Evolutionary conservation across 2,329 filamentous ascomycete species (phyloP).

Genomic region (Hypoxylon rubiginosum): DNA sequence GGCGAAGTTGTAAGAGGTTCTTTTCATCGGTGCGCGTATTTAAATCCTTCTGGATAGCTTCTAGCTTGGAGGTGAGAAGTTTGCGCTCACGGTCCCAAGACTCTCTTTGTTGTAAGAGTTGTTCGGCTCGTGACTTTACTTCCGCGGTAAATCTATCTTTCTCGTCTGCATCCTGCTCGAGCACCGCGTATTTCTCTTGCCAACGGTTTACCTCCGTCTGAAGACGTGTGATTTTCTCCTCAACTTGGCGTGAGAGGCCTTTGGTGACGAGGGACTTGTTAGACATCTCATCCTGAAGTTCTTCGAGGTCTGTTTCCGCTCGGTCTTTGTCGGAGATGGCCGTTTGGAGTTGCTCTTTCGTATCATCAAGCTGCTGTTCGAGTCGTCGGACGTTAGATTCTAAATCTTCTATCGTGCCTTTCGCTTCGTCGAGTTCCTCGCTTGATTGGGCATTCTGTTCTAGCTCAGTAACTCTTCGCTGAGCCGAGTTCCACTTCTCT

Average conservation of each 20-base stretch:
- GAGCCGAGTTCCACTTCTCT: slow-evolving; percentile 69
- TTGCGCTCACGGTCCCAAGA: slow-evolving; percentile 55
- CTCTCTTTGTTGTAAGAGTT: slow-evolving; percentile 60
- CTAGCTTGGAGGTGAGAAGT: slow-evolving; percentile 64
- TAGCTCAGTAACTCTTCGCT: slow-evolving; percentile 65
- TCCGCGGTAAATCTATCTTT: slow-evolving; percentile 62
- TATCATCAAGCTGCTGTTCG: slow-evolving; percentile 67
- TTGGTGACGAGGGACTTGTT: slow-evolving; percentile 84
- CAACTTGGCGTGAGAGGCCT: slow-evolving; percentile 79
- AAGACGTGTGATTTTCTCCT: slow-evolving; percentile 76
- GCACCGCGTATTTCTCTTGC: slow-evolving; percentile 61
- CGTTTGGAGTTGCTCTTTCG: slow-evolving; percentile 67
- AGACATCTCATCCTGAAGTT: slow-evolving; percentile 81
- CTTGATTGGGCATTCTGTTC: slow-evolving; percentile 68
- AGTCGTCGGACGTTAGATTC: slow-evolving; percentile 67
- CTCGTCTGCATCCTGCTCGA: slow-evolving; percentile 65
- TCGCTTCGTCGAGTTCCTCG: slow-evolving; percentile 68
- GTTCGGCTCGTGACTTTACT: slow-evolving; percentile 60
- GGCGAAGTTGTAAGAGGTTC: slow-evolving; percentile 75
- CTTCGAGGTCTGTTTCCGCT: slow-evolving; percentile 71
- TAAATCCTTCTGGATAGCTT: slow-evolving; percentile 71
- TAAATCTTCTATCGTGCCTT: slow-evolving; percentile 70
- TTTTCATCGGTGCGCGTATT: slow-evolving; percentile 74
- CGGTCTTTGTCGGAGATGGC: slow-evolving; percentile 68
- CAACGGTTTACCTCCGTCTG: slow-evolving; percentile 74